Conservation (phyloP, 352 stramenopile species). For the Globisporangium camurandrum region DNA sequence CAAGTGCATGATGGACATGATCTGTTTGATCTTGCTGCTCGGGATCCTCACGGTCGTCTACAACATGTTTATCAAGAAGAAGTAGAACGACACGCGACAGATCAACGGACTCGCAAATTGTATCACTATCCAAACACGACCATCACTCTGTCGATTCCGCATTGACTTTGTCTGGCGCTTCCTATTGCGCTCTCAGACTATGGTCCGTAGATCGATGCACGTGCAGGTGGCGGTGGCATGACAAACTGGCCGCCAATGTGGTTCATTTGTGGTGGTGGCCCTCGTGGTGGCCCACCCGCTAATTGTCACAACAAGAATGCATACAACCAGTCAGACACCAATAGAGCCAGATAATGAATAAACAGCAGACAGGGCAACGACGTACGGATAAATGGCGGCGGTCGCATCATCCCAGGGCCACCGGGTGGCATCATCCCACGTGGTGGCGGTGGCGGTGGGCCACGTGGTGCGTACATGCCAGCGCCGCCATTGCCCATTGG, state of each 20-base stretch:
- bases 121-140: too few species aligned
- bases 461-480: constrained; percentile 54
- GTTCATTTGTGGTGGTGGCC: constrained; percentile 35
- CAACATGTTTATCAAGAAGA: constrained; percentile 87
- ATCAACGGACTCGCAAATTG: too few species aligned
- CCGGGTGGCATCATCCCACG: constrained; percentile 15
- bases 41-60: constrained; percentile 79
- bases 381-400: constrained; percentile 55
- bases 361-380: background rate
- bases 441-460: constrained; percentile 54
- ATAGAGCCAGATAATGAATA: background rate
- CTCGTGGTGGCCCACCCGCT: constrained; percentile 49
- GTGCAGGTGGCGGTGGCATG: constrained; percentile 26
- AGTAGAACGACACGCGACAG: too few species aligned
- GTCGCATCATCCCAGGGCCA: constrained; percentile 55
- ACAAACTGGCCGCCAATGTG: constrained; percentile 12
- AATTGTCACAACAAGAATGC: constrained; percentile 3
- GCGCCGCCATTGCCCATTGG: constrained; percentile 11
- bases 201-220: constrained; percentile 69
- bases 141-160: background rate
- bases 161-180: background rate
- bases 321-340: background rate
- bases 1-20: constrained; percentile 89
- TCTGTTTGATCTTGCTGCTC: constrained; percentile 81
- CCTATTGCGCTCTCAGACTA: constrained; percentile 16